Evolutionary conservation across 2,329 filamentous ascomycete genomes (phyloP).

Genomic region (Botrytis cinerea): DNA sequence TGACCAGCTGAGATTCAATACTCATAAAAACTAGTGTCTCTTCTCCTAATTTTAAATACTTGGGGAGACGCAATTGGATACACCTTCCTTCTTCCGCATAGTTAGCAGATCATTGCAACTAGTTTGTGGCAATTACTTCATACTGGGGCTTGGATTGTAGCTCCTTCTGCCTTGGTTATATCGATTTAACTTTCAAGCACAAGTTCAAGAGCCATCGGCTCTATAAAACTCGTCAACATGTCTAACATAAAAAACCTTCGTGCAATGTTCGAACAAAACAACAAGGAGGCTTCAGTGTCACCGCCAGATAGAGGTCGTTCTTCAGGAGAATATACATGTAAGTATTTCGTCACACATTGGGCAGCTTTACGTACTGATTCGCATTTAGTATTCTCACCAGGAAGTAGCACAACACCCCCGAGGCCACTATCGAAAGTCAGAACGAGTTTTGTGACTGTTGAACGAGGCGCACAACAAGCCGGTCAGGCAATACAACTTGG

Average conservation of each 20-base stretch:
- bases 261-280: conserved; percentile 79
- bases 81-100: conserved; percentile 15
- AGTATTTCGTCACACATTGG: conserved; percentile 35
- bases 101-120: conserved; percentile 14
- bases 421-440: conserved; percentile 73
- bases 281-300: conserved; percentile 61
- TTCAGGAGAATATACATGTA: conserved; percentile 55
- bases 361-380: conserved; percentile 22
- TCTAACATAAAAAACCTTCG: conserved; percentile 61
- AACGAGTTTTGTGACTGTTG: conserved; percentile 73
- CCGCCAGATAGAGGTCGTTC: conserved; percentile 65
- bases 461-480: conserved; percentile 48
- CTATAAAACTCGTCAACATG: conserved; percentile 31
- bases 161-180: conserved; percentile 14
- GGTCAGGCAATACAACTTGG: conserved; percentile 44
- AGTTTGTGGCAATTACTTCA: conserved; percentile 23
- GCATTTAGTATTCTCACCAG: conserved; percentile 30
- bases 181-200: conserved; percentile 18
- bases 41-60: conserved; percentile 7
- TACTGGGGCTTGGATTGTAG: conserved; percentile 8
- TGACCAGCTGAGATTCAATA: conserved; percentile 22
- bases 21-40: neutral
- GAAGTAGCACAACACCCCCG: conserved; percentile 48
- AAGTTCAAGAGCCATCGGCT: conserved; percentile 22
- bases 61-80: conserved; percentile 20